Evolutionary conservation across 2,329 filamentous ascomycete species (phyloP), one percentile per base, ranked within the genome.

Genomic region (Neonectria coccinea): DNA sequence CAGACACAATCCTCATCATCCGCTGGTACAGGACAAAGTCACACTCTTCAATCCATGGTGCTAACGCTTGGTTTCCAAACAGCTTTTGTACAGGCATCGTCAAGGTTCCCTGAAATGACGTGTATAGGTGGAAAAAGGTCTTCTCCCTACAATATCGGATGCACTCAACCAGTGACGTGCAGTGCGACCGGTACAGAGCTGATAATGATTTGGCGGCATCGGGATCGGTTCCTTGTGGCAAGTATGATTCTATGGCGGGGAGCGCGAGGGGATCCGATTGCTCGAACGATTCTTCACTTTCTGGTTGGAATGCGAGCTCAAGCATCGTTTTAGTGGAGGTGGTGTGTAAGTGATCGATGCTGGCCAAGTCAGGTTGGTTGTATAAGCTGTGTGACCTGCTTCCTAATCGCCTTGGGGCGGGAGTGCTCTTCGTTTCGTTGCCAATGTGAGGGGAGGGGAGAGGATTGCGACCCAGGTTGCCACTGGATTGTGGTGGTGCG

Each of bases 141-240:
- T 97, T 97, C 79, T 97, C 93, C 76, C 96, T 97, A 84, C 95
- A 97, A 78, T 93, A 98, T 31, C 96, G 92, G 66, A 99, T 94
- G 72, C 93, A 95, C 79, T 99, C 96, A 33, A 99, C 92, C 5
- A 99, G 86, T 1, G 94, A 97, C 14, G 96, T 97, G 77, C 94
- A 97, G 76, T 98, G 95, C 3, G 95, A 96, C 54, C 94, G 89
- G 76, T 99, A 99, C 25, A 98, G 85, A 5, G 95, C 94, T 41
- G 89, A 89, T 22, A 99, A 83, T 4, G 94, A 94, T 73, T 92
- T 92, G 27, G 94, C 94, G 8, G 94, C 91, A 75, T 98, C 95
- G 1, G 87, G 84, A 77, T 99, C 96, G 7, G 94, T 97, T 60
- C 92, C 91, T 2, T 82, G 80, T 1, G 95, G 94, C 2, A 97